These are phyloP conservation scores for Scopulariopsis brevicaulis DNA, from an alignment of 2,329 filamentous ascomycete genomes.

Conservation along the genomic window DNA sequence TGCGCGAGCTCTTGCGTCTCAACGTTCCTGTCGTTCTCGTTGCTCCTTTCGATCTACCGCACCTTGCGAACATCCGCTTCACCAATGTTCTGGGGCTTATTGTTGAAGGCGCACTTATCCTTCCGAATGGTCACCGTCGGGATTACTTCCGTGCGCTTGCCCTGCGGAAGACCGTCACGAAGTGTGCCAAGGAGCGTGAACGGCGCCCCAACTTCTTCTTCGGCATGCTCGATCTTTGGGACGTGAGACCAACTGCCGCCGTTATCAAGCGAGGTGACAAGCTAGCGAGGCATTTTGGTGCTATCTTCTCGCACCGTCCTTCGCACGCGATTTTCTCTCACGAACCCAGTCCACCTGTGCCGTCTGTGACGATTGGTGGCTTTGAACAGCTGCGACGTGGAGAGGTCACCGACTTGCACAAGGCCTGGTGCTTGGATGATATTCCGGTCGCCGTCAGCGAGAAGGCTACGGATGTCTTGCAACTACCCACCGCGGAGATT, in stretches of 20 bases:
- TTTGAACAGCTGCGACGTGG: constrained; percentile 22
- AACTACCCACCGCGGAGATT: constrained; percentile 12
- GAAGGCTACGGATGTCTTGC: neutral
- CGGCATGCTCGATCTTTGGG: constrained; percentile 23
- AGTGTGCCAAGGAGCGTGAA: constrained; percentile 16
- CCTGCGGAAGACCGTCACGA: constrained; percentile 18
- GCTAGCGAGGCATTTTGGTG: constrained; percentile 22
- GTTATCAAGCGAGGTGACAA: constrained; percentile 22
- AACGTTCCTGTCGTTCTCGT: constrained; percentile 4
- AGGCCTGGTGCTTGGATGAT: constrained; percentile 3
- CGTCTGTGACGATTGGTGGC: constrained; percentile 9
- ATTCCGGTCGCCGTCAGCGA: neutral
- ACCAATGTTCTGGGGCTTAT: constrained; percentile 21
- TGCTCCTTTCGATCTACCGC: neutral
- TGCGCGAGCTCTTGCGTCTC: constrained; percentile 1
- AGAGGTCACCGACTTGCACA: constrained; percentile 14
- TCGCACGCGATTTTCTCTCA: constrained; percentile 5
- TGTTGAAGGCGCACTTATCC: constrained; percentile 27
- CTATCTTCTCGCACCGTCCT: constrained; percentile 19
- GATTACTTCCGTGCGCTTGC: constrained; percentile 28
- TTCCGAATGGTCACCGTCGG: constrained; percentile 23
- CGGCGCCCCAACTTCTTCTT: constrained; percentile 21
- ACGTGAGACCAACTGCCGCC: constrained; percentile 17
- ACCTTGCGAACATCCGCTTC: neutral
- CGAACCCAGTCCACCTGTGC: constrained; percentile 1